Evolutionary conservation across 2,329 filamentous ascomycete species (phyloP).

Genomic region (Diaporthe batatas): DNA sequence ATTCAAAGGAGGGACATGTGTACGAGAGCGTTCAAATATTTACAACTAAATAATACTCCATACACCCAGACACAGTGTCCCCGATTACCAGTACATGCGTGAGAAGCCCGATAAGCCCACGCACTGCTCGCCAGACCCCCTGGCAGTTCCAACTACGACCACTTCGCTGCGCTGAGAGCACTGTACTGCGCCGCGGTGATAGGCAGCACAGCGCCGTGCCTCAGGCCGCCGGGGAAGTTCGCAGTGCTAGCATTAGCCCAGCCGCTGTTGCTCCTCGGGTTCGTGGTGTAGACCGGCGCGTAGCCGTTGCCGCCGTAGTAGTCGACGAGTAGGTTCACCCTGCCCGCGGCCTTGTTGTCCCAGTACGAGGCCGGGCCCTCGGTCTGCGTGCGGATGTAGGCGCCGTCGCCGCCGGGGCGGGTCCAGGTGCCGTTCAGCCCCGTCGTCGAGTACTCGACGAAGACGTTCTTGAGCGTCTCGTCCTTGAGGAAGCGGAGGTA

Average conservation of each 20-base stretch:
- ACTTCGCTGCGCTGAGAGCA: constrained; percentile 52
- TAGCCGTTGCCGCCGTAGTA: constrained; percentile 64
- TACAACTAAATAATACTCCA: not conserved
- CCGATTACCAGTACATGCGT: not conserved
- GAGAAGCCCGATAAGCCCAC: too few species aligned
- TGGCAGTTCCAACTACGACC: constrained; percentile 49
- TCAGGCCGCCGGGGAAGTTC: constrained; percentile 61
- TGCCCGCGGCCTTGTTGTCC: constrained; percentile 56
- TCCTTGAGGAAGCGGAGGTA: constrained; percentile 70
- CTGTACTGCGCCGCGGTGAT: constrained; percentile 58
- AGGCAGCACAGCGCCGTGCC: constrained; percentile 66
- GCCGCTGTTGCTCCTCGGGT: constrained; percentile 56
- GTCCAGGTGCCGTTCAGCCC: constrained; percentile 67
- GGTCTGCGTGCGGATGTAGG: constrained; percentile 58
- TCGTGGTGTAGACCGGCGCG: constrained; percentile 60
- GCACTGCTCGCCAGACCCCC: not conserved
- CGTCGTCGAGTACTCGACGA: constrained; percentile 60
- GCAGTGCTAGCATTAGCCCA: constrained; percentile 60
- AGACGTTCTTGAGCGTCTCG: constrained; percentile 65
- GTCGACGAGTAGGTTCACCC: constrained; percentile 63
- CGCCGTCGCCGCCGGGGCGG: constrained; percentile 57
- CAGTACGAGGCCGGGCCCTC: constrained; percentile 61
- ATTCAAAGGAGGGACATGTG: not conserved
- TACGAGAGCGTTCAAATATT: constrained; percentile 19
- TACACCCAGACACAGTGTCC: not conserved